phyloP scores from a whole-genome alignment of 768 basidiomycete genomes.

The Hypholoma sublateritium region DNA sequence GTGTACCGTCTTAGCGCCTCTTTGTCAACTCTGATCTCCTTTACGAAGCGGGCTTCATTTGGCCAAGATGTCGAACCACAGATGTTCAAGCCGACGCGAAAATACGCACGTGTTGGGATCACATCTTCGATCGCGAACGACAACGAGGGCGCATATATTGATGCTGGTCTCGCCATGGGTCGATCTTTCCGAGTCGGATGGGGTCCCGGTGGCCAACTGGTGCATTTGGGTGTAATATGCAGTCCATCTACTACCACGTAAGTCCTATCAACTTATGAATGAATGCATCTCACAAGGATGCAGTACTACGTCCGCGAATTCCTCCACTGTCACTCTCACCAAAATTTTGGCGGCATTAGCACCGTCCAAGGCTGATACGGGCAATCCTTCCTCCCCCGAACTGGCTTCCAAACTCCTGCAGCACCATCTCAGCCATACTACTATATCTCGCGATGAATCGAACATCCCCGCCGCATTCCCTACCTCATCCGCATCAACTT shows the following conservation, averaged over 20 bases:
- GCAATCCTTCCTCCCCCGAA: slow-evolving; percentile 21
- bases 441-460: slow-evolving; percentile 68
- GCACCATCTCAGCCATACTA: slow-evolving; percentile 74
- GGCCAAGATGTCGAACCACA: slow-evolving; percentile 69
- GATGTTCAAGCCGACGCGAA: slow-evolving; percentile 71
- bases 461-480: slow-evolving; percentile 72
- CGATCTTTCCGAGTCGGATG: slow-evolving; percentile 89
- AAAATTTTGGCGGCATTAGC: slow-evolving; percentile 33
- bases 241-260: slow-evolving; percentile 53
- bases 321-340: slow-evolving; percentile 56
- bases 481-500: slow-evolving; percentile 33
- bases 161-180: slow-evolving; percentile 85
- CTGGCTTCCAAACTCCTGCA: slow-evolving; percentile 66
- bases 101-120: slow-evolving; percentile 74
- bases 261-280: slow-evolving; percentile 25
- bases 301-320: slow-evolving; percentile 60
- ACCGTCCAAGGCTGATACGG: slow-evolving; percentile 16
- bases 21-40: neutral
- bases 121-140: slow-evolving; percentile 65
- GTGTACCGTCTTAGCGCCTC: slow-evolving; percentile 16
- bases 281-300: slow-evolving; percentile 5
- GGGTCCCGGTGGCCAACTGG: slow-evolving; percentile 79
- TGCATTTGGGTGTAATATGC: slow-evolving; percentile 77
- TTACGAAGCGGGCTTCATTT: slow-evolving; percentile 71
- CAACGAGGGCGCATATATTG: slow-evolving; percentile 64